phyloP scores from a whole-genome alignment of 257 asterid genomes.

The Solanum medicagineum region DNA sequence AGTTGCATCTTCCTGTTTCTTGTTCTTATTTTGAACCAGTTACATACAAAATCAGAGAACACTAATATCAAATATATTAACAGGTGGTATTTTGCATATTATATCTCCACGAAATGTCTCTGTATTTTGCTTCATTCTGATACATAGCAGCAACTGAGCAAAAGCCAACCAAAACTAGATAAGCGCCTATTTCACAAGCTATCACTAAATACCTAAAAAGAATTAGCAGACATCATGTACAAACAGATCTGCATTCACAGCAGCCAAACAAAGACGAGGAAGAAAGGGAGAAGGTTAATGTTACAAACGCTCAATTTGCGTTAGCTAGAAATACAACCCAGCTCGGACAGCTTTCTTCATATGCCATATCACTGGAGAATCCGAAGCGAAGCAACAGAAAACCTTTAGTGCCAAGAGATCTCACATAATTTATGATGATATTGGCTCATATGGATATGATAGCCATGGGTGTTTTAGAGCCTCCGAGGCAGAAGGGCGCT shows the following conservation, averaged over 20 bases:
- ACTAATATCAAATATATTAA: neutral
- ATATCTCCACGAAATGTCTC: neutral
- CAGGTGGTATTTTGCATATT: neutral
- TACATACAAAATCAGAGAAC: neutral
- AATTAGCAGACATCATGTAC: constrained; percentile 6
- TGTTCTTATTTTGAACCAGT: neutral
- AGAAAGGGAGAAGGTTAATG: neutral
- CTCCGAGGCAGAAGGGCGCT: constrained; percentile 23
- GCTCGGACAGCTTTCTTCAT: neutral
- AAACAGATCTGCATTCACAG: neutral
- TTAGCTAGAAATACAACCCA: neutral
- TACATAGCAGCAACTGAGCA: neutral
- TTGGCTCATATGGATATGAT: constrained; percentile 16
- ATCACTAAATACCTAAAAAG: neutral
- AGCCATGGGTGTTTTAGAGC: constrained; percentile 25
- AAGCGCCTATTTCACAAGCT: neutral
- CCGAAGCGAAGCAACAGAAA: neutral
- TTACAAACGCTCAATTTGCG: neutral
- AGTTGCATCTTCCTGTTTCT: neutral
- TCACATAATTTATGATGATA: constrained; percentile 6
- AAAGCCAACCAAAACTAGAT: neutral
- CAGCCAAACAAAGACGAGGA: neutral
- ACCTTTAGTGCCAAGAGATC: neutral
- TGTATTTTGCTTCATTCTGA: neutral
- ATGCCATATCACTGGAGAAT: neutral